Conservation (phyloP, 306 rosid species). For the Lathyrus sativus region DNA sequence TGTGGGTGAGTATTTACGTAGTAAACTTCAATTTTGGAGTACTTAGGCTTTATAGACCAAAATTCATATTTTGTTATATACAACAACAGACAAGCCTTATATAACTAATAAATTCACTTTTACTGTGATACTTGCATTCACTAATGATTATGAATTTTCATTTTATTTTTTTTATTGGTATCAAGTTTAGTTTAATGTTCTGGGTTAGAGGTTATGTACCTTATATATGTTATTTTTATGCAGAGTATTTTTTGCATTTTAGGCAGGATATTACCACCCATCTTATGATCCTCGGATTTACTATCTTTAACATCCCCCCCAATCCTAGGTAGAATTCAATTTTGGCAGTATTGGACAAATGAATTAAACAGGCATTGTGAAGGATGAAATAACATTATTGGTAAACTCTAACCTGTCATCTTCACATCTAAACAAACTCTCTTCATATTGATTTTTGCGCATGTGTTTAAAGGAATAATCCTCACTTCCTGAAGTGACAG, state of each 20-base stretch:
- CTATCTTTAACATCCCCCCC: neutral
- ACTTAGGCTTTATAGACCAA: neutral
- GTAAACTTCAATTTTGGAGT: slow-evolving; percentile 2
- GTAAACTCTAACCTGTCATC: slow-evolving; percentile 82
- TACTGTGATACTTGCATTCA: neutral
- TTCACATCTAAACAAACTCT: slow-evolving; percentile 97
- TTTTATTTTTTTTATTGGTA: neutral
- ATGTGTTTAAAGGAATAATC: slow-evolving; percentile 98
- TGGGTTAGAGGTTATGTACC: neutral
- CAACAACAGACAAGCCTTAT: neutral
- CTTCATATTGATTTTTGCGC: slow-evolving; percentile 99
- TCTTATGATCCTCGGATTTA: neutral
- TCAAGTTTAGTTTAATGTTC: neutral
- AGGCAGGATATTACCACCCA: neutral
- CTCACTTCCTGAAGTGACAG: slow-evolving; percentile 99
- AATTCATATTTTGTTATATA: slow-evolving; percentile 9
- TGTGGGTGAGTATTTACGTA: neutral
- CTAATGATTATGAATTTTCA: neutral
- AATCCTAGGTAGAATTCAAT: slow-evolving; percentile 2
- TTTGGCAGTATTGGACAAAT: slow-evolving; percentile 1
- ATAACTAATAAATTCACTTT: neutral
- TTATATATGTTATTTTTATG: no score
- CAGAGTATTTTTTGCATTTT: neutral
- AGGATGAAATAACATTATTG: slow-evolving; percentile 30
- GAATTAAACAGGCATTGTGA: slow-evolving; percentile 3